Conservation (phyloP, 2,329 filamentous ascomycete genomes). For the Colletotrichum godetiae region DNA sequence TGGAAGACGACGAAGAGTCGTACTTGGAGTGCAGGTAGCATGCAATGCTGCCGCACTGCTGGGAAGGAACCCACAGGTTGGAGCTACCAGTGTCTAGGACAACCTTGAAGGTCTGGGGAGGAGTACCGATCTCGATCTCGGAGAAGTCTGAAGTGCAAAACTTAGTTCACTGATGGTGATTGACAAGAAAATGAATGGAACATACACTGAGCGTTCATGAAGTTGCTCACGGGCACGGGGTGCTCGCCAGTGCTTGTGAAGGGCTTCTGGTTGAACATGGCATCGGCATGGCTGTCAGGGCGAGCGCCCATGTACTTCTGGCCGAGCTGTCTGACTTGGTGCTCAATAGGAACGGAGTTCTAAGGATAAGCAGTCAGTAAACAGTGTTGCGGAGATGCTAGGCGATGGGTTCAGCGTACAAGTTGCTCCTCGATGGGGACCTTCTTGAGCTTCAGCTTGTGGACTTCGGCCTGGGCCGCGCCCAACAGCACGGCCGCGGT, state of each 20-base stretch:
- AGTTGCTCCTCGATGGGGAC: conserved; percentile 91
- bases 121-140: conserved; percentile 91
- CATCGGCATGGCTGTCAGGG: conserved; percentile 75
- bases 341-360: conserved; percentile 82
- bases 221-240: conserved; percentile 93
- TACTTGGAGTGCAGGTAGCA: conserved; percentile 99
- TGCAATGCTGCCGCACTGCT: conserved; percentile 91
- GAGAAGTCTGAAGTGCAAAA: conserved; percentile 81
- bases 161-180: not conserved
- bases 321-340: conserved; percentile 83
- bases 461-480: conserved; percentile 84
- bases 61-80: conserved; percentile 97
- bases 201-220: conserved; percentile 98
- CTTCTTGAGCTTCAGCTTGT: conserved; percentile 99
- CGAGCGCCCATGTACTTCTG: conserved; percentile 97
- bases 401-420: conserved; percentile 63
- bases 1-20: conserved; percentile 88
- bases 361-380: conserved; percentile 48
- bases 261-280: conserved; percentile 82
- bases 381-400: not conserved
- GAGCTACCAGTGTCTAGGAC: conserved; percentile 98
- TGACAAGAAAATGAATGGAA: conserved; percentile 33
- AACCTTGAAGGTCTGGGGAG: conserved; percentile 97
- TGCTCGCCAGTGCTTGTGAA: conserved; percentile 76
- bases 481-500: conserved; percentile 84